Conservation (phyloP, 306 rosid genomes). For the Pyrus bretschneideri region DNA sequence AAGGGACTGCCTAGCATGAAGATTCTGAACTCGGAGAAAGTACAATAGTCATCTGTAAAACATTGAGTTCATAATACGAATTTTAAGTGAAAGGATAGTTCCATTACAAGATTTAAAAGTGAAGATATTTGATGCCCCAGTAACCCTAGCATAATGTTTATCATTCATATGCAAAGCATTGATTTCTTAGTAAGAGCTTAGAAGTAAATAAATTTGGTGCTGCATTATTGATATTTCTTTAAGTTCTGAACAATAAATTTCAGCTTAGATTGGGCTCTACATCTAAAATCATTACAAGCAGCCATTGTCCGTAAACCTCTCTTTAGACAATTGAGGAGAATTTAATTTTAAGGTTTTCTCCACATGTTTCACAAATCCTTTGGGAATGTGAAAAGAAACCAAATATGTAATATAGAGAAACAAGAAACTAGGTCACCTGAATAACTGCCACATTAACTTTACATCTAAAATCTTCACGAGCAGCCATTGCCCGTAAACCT, state of each 20-base stretch:
- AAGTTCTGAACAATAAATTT: conserved; percentile 36
- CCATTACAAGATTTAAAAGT: neutral
- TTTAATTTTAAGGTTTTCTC: conserved; percentile 37
- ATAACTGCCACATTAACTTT: conserved; percentile 37
- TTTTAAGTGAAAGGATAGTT: neutral
- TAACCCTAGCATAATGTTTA: neutral
- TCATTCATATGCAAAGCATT: neutral
- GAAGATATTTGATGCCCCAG: neutral
- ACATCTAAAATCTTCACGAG: conserved; percentile 35
- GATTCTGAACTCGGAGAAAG: conserved; percentile 5
- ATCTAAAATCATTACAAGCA: conserved; percentile 40
- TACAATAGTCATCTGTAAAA: neutral
- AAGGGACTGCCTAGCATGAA: neutral
- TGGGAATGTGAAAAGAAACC: conserved; percentile 9
- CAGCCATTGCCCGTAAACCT: conserved; percentile 54
- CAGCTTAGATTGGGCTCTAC: conserved; percentile 33
- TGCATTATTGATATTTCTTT: neutral
- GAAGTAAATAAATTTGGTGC: neutral
- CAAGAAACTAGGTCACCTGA: conserved; percentile 52
- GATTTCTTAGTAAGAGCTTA: neutral
- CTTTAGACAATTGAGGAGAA: conserved; percentile 44
- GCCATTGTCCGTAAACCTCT: conserved; percentile 54
- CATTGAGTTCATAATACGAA: neutral
- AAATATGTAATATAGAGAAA: neutral
- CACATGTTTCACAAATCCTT: conserved; percentile 11